Conservation (phyloP, 495 filamentous ascomycete genomes). For the Pseudevernia furfuracea region DNA sequence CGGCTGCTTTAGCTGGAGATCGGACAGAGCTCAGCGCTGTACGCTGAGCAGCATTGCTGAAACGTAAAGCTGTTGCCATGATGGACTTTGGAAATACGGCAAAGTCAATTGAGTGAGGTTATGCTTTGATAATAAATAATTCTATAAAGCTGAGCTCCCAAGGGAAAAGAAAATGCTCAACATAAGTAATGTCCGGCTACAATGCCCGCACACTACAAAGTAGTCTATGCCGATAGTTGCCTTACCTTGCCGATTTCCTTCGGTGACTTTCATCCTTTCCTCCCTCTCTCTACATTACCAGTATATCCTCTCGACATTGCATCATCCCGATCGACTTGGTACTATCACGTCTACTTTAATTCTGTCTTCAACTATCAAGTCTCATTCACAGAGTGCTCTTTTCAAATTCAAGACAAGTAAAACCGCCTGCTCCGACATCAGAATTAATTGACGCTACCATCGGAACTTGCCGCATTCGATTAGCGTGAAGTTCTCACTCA, state of each 20-base stretch:
- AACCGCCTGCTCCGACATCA: not conserved
- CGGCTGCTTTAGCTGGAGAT: conserved; percentile 50
- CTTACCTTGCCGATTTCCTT: conserved; percentile 24
- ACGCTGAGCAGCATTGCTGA: conserved; percentile 67
- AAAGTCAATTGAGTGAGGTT: conserved; percentile 10
- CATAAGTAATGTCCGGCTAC: not conserved
- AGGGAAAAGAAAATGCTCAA: conserved; percentile 6
- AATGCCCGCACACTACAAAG: conserved; percentile 10
- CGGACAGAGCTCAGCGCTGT: conserved; percentile 56
- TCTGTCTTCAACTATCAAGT: not conserved
- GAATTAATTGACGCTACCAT: not conserved
- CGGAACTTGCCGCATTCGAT: conserved; percentile 2
- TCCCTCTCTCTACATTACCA: not conserved
- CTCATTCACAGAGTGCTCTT: not conserved
- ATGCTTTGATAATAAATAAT: not conserved
- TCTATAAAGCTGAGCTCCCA: conserved; percentile 7
- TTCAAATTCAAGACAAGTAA: not conserved
- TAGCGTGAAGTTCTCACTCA: conserved; percentile 4
- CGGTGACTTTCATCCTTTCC: conserved; percentile 9
- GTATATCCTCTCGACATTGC: not conserved
- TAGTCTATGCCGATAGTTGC: conserved; percentile 27
- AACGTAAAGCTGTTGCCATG: conserved; percentile 75
- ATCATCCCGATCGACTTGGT: not conserved
- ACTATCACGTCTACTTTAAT: not conserved
- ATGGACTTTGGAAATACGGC: conserved; percentile 20